phyloP scores from a whole-genome alignment of 306 rosid species.

The Lathyrus aphaca region DNA sequence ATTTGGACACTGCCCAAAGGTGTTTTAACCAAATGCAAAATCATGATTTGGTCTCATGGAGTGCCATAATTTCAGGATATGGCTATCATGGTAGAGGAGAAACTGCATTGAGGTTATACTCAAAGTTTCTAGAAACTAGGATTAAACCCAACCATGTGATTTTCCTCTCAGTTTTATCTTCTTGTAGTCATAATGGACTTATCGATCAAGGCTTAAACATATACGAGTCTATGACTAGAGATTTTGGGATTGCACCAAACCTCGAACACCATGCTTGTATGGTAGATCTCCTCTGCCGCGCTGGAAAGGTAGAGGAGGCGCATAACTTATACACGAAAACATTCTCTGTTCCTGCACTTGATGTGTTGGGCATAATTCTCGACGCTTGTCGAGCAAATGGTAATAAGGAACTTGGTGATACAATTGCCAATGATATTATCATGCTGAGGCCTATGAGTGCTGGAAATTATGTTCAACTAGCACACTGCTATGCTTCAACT shows the following conservation, averaged over 20 bases:
- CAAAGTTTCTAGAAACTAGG: constrained; percentile 57
- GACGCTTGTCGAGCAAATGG: constrained; percentile 68
- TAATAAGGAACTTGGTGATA: constrained; percentile 51
- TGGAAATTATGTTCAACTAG: constrained; percentile 73
- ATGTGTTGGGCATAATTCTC: constrained; percentile 71
- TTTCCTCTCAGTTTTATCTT: constrained; percentile 71
- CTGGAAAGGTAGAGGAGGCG: constrained; percentile 74
- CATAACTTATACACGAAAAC: constrained; percentile 54
- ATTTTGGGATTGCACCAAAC: constrained; percentile 65
- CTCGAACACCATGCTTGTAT: constrained; percentile 74
- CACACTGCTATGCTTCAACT: constrained; percentile 66
- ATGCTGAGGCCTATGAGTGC: constrained; percentile 57
- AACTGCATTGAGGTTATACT: constrained; percentile 57
- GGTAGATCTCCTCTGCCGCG: constrained; percentile 76
- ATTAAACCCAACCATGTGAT: constrained; percentile 68
- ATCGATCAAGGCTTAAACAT: constrained; percentile 61
- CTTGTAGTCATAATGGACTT: constrained; percentile 83
- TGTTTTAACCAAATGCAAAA: constrained; percentile 62
- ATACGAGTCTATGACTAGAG: constrained; percentile 62
- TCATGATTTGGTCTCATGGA: constrained; percentile 72
- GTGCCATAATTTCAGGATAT: constrained; percentile 70
- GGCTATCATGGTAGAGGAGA: constrained; percentile 78
- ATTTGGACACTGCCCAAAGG: constrained; percentile 58
- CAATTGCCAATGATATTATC: constrained; percentile 58
- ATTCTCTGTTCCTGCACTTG: constrained; percentile 50